phyloP scores from a whole-genome alignment of 371 early-diverging fungal genomes.

The Mycotypha africana region DNA sequence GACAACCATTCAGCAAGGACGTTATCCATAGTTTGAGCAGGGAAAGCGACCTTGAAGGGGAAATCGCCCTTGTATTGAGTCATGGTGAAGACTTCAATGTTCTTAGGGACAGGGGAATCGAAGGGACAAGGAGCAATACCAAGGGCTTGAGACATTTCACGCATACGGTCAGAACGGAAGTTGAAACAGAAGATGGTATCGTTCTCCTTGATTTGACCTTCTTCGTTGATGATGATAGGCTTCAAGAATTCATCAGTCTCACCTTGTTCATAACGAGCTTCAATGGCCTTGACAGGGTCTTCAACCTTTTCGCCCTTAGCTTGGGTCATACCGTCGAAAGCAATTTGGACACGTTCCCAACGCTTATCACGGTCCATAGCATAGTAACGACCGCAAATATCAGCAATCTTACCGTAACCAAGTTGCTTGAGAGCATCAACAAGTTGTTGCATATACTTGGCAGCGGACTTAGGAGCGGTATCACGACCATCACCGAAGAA shows the following conservation, averaged over 20 bases:
- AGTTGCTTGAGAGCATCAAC: constrained; percentile 57
- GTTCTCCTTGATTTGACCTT: constrained; percentile 72
- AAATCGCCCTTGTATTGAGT: constrained; percentile 97
- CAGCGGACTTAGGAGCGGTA: constrained; percentile 88
- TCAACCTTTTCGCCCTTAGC: constrained; percentile 76
- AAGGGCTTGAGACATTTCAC: constrained; percentile 89
- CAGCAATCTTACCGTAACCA: constrained; percentile 85
- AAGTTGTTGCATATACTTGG: constrained; percentile 70
- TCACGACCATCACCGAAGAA: constrained; percentile 99
- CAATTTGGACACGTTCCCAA: constrained; percentile 95
- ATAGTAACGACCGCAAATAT: constrained; percentile 97
- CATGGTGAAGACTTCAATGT: constrained; percentile 89
- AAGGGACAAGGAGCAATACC: constrained; percentile 90
- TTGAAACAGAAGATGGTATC: constrained; percentile 93
- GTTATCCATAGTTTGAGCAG: constrained; percentile 94
- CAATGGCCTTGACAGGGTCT: constrained; percentile 70
- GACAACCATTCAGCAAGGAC: constrained; percentile 97
- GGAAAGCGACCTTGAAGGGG: constrained; percentile 91
- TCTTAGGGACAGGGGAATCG: constrained; percentile 71
- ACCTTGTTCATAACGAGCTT: constrained; percentile 77
- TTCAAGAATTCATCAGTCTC: constrained; percentile 98
- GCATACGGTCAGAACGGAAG: constrained; percentile 98
- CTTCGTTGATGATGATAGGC: constrained; percentile 84
- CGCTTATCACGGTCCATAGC: constrained; percentile 99
- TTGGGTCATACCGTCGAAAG: constrained; percentile 85